A percentile compares a stretch with the other conserved stretches of the same genome.
Evolutionary conservation across 345 rosid species (phyloP).

Genomic region (Hibiscus trionum): DNA sequence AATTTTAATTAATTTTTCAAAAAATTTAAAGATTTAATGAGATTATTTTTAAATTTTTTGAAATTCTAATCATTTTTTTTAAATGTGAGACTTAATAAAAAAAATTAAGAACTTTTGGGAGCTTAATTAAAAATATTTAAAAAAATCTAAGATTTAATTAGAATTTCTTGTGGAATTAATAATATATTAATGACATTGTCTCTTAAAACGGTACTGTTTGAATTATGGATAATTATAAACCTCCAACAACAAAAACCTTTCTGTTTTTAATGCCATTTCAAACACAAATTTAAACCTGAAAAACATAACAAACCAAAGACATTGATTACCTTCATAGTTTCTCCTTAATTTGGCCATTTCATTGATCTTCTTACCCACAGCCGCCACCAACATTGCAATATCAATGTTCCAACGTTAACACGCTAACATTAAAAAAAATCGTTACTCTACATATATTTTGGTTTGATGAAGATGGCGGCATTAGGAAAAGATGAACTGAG

Average conservation of each 20-base stretch:
- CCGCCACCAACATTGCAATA: background rate
- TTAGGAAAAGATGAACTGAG: slow-evolving; percentile 34
- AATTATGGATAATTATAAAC: background rate
- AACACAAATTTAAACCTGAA: background rate
- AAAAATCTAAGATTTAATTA: too few relatives aligned
- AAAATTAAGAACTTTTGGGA: too few relatives aligned
- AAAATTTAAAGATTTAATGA: too few relatives aligned
- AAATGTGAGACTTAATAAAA: too few relatives aligned
- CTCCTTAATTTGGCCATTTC: background rate
- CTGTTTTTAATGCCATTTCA: background rate
- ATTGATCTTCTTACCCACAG: background rate
- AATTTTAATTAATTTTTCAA: too few relatives aligned
- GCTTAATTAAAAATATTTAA: too few relatives aligned
- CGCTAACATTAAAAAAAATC: background rate
- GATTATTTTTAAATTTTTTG: too few relatives aligned
- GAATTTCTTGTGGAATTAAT: too few relatives aligned
- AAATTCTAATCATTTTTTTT: too few relatives aligned
- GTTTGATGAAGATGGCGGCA: background rate
- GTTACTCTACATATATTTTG: background rate
- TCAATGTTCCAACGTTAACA: background rate
- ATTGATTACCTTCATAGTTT: background rate
- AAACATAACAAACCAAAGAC: background rate
- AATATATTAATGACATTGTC: too few relatives aligned
- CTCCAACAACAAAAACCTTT: background rate
- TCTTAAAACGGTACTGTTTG: too few relatives aligned